Evolutionary conservation across 805 yeast species (phyloP), one percentile per base, ranked within the genome.

Genomic region (Grigorovia jiainica): DNA sequence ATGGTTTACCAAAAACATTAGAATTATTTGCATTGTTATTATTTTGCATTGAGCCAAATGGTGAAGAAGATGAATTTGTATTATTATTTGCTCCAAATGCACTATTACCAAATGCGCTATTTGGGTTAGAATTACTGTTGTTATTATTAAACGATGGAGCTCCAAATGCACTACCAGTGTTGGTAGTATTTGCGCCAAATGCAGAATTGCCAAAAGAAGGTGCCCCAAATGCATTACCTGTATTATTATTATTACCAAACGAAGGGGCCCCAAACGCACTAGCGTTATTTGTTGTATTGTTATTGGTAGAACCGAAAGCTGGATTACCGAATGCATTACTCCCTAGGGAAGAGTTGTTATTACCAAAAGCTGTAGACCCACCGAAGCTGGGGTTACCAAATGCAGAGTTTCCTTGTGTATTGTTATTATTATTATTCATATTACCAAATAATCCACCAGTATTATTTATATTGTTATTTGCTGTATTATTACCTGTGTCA

Each of bases 31-130:
- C 21, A 33, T 27, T 20, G 13, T 19, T 32, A 15, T 10, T 21
- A 17, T 17, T 30, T 11, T 19, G 23, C 15, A 15, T 39, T 5
- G 32, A n/a, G 5, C 34, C 38, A 13, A 36, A 34, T 3, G 24
- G 46, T 25, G 47, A 46, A 5, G 51, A 42, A 16, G 44, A 24
- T 21, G 29, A 8, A 15, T 27, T 34, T 20, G 18, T 46, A 36
- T 42, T 42, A 17, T 47, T 30, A n/a, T 37, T 39, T 20, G 34
- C 16, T 3, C 59, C 63, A 51, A 57, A 56, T 16, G 61, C 53
- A 9, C 57, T 24, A 24, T 24, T 24, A 24, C 8, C 11, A 24
- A 13, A 24, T 3, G 4, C 11, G 8, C 11, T 24, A 24, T 3
- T 24, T 24, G 11, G 8, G 8, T 34, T 24, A 13, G 18, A 23